Percentiles rank a stretch among this genome's conserved stretches.
These are phyloP conservation scores for Agaricales sp. DNA, from an alignment of 1,284 basidiomycete species.

Conservation along the genomic window DNA sequence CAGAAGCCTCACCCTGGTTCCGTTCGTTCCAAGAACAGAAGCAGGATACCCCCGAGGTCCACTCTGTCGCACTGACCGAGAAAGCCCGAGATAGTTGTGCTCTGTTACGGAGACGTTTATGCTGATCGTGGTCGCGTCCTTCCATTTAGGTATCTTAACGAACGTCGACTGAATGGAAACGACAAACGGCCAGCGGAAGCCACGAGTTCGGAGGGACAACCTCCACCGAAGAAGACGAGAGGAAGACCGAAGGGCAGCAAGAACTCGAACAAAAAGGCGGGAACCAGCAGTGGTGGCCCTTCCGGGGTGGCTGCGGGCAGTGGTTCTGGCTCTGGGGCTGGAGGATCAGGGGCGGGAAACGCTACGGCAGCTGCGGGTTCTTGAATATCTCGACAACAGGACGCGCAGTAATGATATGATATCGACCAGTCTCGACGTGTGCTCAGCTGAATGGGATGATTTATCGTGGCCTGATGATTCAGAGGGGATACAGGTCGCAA, in stretches of 20 bases:
- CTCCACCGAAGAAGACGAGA: conserved; percentile 9
- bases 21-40: neutral
- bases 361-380: neutral
- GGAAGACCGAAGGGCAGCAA: conserved; percentile 8
- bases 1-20: neutral
- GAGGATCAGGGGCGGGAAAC: neutral
- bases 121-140: too few species aligned
- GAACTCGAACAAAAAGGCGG: neutral
- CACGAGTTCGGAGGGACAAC: conserved; percentile 1
- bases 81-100: too few species aligned
- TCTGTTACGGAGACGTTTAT: too few species aligned
- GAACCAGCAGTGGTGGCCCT: neutral
- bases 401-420: too few species aligned
- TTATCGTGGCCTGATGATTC: too few species aligned
- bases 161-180: conserved; percentile 30
- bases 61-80: too few species aligned
- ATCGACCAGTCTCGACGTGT: too few species aligned
- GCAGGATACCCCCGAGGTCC: too few species aligned
- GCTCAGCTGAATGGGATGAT: too few species aligned
- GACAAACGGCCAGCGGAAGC: conserved; percentile 10
- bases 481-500: too few species aligned
- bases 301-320: neutral
- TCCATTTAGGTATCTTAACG: conserved; percentile 31
- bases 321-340: neutral
- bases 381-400: neutral